A percentile compares a stretch with the other conserved stretches of the same genome.
phyloP scores from a whole-genome alignment of 1,139 yeast species.

The Pichia sp. region DNA sequence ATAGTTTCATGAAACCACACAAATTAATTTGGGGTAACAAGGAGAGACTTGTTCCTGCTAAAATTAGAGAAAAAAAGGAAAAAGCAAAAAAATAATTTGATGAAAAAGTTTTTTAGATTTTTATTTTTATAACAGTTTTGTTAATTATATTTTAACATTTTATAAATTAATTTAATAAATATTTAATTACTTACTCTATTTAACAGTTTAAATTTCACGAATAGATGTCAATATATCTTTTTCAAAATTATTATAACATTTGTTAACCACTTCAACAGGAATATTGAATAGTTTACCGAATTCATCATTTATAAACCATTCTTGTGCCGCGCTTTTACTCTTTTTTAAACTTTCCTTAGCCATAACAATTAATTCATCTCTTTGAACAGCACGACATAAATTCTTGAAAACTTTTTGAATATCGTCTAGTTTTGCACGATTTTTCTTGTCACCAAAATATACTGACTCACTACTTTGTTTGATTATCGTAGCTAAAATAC shows the following conservation, averaged over 20 bases:
- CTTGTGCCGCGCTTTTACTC: neutral
- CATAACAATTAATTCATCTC: slow-evolving; percentile 4
- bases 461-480: slow-evolving; percentile 2
- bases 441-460: slow-evolving; percentile 9
- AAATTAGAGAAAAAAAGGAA: slow-evolving; percentile 41
- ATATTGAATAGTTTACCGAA: slow-evolving; percentile 22
- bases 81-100: slow-evolving; percentile 16
- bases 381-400: slow-evolving; percentile 4
- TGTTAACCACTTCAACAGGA: slow-evolving; percentile 11
- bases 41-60: slow-evolving; percentile 65
- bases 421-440: neutral
- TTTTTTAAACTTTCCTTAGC: slow-evolving; percentile 1
- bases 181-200: no score
- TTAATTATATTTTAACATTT: no score
- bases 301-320: slow-evolving; percentile 20
- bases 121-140: neutral
- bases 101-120: neutral
- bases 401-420: neutral
- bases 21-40: slow-evolving; percentile 66
- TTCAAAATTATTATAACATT: slow-evolving; percentile 15
- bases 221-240: slow-evolving; percentile 17
- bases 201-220: neutral
- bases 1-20: slow-evolving; percentile 78
- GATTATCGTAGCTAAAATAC: slow-evolving; percentile 16
- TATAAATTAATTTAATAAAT: no score